Percentiles rank a stretch among this genome's conserved stretches.
Conservation (phyloP, 345 rosid genomes). For the Firmiana major region DNA sequence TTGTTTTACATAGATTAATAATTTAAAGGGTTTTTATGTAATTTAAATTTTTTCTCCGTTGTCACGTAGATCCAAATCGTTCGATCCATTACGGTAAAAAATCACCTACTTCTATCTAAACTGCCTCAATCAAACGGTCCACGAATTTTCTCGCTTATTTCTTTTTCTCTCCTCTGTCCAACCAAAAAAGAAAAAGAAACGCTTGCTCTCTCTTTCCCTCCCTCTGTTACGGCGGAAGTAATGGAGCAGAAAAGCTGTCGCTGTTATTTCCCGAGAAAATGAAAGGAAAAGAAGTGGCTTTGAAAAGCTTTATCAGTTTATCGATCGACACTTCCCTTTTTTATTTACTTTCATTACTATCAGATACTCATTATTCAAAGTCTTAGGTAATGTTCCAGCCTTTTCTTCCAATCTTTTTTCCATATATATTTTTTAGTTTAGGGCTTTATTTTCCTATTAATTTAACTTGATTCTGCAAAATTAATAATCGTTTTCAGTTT, state of each 20-base stretch:
- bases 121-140: not conserved
- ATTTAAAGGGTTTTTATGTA: no score
- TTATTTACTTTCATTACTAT: not conserved
- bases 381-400: slow-evolving; percentile 10
- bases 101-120: not conserved
- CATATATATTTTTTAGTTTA: not conserved
- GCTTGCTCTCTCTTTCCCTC: not conserved
- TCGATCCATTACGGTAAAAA: no score
- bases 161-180: not conserved
- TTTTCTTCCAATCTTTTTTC: not conserved
- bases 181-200: not conserved
- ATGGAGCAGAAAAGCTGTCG: slow-evolving; percentile 19
- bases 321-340: not conserved
- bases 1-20: no score
- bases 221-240: not conserved
- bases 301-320: not conserved
- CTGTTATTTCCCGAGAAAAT: slow-evolving; percentile 18
- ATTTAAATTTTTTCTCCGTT: no score
- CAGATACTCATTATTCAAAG: not conserved
- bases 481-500: not conserved
- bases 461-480: slow-evolving; percentile 3
- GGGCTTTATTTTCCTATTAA: not conserved
- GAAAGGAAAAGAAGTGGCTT: slow-evolving; percentile 1
- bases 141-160: not conserved
- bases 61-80: no score